phyloP scores from a whole-genome alignment of 1,139 yeast species.

The Debaryomycetaceae sp. region DNA sequence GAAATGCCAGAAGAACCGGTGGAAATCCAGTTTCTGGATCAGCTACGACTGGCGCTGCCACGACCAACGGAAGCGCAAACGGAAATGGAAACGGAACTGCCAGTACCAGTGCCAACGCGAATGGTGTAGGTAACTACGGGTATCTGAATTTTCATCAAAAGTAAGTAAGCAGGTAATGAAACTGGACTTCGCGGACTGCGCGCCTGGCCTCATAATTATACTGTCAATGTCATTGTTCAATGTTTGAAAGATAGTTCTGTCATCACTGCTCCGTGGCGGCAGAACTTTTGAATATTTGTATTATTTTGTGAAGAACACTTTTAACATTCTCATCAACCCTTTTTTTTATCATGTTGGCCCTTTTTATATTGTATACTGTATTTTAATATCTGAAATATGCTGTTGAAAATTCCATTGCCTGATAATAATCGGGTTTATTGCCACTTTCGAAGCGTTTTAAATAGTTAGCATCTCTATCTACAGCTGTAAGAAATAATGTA shows the following conservation, averaged over 20 bases:
- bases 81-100: conserved; percentile 3
- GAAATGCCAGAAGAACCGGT: conserved; percentile 43
- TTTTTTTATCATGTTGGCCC: background rate
- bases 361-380: background rate
- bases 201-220: conserved; percentile 1
- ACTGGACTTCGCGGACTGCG: background rate
- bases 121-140: conserved; percentile 35
- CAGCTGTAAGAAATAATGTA: background rate
- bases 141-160: conserved; percentile 32
- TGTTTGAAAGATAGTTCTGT: background rate
- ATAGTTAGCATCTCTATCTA: background rate
- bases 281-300: background rate
- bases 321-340: background rate
- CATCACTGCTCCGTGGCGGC: background rate
- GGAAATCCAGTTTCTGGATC: conserved; percentile 26
- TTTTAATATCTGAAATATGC: background rate
- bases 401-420: background rate
- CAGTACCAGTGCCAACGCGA: conserved; percentile 7
- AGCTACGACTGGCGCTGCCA: conserved; percentile 1
- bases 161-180: conserved; percentile 4
- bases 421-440: background rate
- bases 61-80: conserved; percentile 2
- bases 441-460: background rate
- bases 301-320: background rate
- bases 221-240: background rate